Percentiles rank a stretch among this genome's conserved stretches.
phyloP scores from a whole-genome alignment of 768 basidiomycete species.

The Macrocybe gigantea region DNA sequence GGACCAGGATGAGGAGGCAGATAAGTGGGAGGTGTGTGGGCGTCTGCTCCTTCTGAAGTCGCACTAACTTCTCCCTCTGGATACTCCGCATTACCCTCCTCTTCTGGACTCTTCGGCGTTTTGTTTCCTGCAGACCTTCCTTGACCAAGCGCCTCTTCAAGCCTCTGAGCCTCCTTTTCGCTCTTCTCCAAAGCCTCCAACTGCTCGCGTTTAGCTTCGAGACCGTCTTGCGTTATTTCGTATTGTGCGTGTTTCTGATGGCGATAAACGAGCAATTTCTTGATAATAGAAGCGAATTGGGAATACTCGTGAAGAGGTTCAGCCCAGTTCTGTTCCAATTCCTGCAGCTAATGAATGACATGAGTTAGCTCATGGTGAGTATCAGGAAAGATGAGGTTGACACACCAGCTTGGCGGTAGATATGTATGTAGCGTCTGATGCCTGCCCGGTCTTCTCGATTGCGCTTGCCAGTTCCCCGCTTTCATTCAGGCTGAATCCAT shows the following conservation, averaged over 20 bases:
- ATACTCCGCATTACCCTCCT: constrained; percentile 16
- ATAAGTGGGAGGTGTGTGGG: constrained; percentile 37
- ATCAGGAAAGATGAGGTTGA: constrained; percentile 3
- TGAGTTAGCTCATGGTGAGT: constrained; percentile 4
- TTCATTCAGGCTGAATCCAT: constrained; percentile 92
- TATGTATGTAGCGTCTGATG: constrained; percentile 90
- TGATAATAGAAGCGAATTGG: constrained; percentile 93
- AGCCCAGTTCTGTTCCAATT: constrained; percentile 91
- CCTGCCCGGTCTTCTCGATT: constrained; percentile 96
- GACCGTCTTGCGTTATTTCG: constrained; percentile 90
- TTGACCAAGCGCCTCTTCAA: constrained; percentile 81
- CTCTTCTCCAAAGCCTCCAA: constrained; percentile 90
- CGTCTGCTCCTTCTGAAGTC: constrained; percentile 21
- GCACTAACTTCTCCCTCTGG: constrained; percentile 16
- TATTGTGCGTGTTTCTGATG: constrained; percentile 98
- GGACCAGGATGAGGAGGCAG: constrained; percentile 80
- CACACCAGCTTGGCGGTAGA: constrained; percentile 84
- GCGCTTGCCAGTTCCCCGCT: constrained; percentile 66
- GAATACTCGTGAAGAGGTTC: constrained; percentile 95
- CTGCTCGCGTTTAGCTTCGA: constrained; percentile 79
- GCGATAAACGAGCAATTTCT: constrained; percentile 87
- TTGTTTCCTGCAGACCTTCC: constrained; percentile 29
- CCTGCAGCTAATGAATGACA: constrained; percentile 61
- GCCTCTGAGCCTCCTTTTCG: constrained; percentile 82
- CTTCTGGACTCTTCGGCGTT: constrained; percentile 17